Base-by-base conservation (phyloP, 768 basidiomycete species). In the Suillus tomentosus region DNA sequence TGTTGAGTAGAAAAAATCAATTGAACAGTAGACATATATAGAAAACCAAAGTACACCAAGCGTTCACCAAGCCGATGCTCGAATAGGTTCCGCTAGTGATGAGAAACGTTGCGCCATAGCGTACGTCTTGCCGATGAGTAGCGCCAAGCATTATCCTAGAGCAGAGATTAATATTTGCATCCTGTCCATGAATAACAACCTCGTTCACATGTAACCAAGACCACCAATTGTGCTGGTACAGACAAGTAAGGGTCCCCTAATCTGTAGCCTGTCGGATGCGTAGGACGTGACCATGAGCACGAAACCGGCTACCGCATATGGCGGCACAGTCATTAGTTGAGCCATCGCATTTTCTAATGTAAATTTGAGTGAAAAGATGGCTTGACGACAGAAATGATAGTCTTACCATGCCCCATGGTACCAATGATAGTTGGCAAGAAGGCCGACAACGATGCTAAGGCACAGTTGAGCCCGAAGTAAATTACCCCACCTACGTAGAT, bases 371-470 rank as follows among this genome's bases (percentile, higher is more conserved):
- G 4, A 31, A 8, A 48, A 17, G 53, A 24, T 45, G 14, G n/a
- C 13, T 27, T 19, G 10, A 42, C 13, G 10, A 3, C 0, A 24
- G 11, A n/a, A 37, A 2, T 19, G 1, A 24, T 56, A 47, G 54
- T 67, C 80, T 34, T 67, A 84, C 82, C 79, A 69, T 76, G 77
- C 9, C 80, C 82, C 71, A 84, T 82, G 0, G 82, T 84, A 65
- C 75, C 78, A 36, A 86, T 83, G 68, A 86, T 84, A 0, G 84
- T 85, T 2, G 85, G 85, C 24, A 86, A 72, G 73, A 86, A 86
- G 1, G 85, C 82, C 3, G 81, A 80, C 9, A 81, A 76, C 8
- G 84, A 84, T 19, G 82, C 80, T 0, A 84, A 75, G 13, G 85
- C 81, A 60, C 78, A 79, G 65, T 82, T 82, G 8, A 80, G 73